Conservation (phyloP, 129 eudicot genomes). For the Oenanthe sinensis region DNA sequence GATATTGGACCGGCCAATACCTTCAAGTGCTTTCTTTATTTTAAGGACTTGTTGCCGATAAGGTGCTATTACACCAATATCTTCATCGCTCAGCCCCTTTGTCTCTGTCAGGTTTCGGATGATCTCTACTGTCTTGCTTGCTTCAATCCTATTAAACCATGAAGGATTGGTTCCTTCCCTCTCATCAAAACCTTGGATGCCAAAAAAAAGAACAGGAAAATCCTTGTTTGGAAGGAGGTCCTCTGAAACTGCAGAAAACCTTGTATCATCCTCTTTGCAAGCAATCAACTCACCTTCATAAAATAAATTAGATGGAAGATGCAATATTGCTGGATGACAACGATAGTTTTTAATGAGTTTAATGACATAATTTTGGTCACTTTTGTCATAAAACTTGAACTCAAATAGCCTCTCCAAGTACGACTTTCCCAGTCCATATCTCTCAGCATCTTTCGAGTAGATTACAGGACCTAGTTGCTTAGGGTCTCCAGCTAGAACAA, state of each 20-base stretch:
- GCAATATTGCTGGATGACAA: slow-evolving; percentile 54
- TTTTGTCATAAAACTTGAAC: slow-evolving; percentile 33
- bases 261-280: slow-evolving; percentile 42
- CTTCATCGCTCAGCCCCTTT: slow-evolving; percentile 38
- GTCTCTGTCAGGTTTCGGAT: slow-evolving; percentile 32
- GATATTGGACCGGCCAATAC: slow-evolving; percentile 32
- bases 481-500: slow-evolving; percentile 92
- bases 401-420: slow-evolving; percentile 71
- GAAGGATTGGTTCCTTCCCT: slow-evolving; percentile 95
- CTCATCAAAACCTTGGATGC: slow-evolving; percentile 83
- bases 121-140: slow-evolving; percentile 73
- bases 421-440: slow-evolving; percentile 58
- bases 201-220: slow-evolving; percentile 68
- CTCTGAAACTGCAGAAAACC: slow-evolving; percentile 25
- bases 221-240: slow-evolving; percentile 57
- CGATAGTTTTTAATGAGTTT: slow-evolving; percentile 64
- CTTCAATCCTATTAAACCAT: slow-evolving; percentile 90
- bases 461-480: slow-evolving; percentile 88
- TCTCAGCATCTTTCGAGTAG: slow-evolving; percentile 56
- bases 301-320: slow-evolving; percentile 69
- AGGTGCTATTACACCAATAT: slow-evolving; percentile 84
- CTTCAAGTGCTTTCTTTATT: slow-evolving; percentile 58
- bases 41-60: slow-evolving; percentile 78
- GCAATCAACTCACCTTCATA: slow-evolving; percentile 57
- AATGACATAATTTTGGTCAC: slow-evolving; percentile 50